Percentiles rank a stretch among this genome's conserved stretches.
Evolutionary conservation across 2,329 filamentous ascomycete genomes (phyloP).

Genomic region (Verticillium zaregamsianum): DNA sequence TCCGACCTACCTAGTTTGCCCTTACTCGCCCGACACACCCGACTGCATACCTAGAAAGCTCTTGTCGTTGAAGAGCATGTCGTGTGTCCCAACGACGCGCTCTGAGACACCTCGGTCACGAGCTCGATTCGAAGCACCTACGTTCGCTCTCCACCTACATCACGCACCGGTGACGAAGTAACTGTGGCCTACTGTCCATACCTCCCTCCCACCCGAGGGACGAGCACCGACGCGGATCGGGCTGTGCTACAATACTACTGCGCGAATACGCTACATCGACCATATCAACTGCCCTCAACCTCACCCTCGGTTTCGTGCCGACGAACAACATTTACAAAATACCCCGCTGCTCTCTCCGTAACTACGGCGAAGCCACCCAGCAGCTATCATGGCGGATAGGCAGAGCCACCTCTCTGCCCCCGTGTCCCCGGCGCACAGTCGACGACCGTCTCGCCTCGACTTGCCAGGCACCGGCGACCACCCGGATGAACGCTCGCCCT

Average conservation of each 20-base stretch:
- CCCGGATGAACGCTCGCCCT: conserved; percentile 39
- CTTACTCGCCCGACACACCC: neutral
- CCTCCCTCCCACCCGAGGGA: neutral
- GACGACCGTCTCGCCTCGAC: conserved; percentile 3
- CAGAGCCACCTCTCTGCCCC: conserved; percentile 9
- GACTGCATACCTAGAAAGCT: neutral
- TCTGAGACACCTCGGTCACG: neutral
- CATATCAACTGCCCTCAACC: neutral
- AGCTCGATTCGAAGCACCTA: neutral
- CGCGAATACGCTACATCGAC: neutral
- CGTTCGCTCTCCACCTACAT: neutral
- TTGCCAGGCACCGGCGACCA: conserved; percentile 4
- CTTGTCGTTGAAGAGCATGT: neutral
- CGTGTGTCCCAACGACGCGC: neutral
- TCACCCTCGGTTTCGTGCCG: neutral
- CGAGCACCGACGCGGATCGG: neutral
- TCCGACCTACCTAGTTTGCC: neutral
- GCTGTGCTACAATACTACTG: neutral
- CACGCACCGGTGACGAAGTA: neutral
- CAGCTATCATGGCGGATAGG: conserved; percentile 7
- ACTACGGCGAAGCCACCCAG: neutral
- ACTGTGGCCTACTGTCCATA: neutral
- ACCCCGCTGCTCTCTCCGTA: neutral
- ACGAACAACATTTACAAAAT: neutral
- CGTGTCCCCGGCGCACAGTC: conserved; percentile 6